Base-by-base conservation (phyloP, 2,329 filamentous ascomycete species). In the Botryotinia calthae region DNA sequence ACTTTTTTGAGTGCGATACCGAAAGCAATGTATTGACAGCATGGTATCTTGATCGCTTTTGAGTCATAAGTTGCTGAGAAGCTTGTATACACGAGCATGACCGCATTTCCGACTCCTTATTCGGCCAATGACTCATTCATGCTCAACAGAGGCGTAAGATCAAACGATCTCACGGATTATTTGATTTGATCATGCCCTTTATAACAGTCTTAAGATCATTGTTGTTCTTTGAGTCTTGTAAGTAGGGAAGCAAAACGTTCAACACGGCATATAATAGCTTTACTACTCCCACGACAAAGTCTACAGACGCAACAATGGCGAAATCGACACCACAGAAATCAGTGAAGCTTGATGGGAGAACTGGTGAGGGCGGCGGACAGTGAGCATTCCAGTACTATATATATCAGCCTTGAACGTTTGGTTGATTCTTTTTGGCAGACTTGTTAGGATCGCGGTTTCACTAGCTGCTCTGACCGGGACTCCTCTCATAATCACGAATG, bases 341-440 rank as follows among this genome's bases (percentile, higher is more conserved):
- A 12, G 83, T 89, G 37, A 81, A 84, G 70, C 79, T 90, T 2
- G 87, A 90, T 76, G 89, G 88, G 25, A 81, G 84, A 20, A 87
- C 84, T 0, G 88, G 88, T 1, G 88, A 90, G 78, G 89, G 89
- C 7, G 89, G 88, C 6, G 89, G 89, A 3, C 89, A 91, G 61
- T 71, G 51, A 44, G 59, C 46, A 20, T 28, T 40, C 3, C 31
- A 20, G 3, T n/a, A 20, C 4, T 2, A 20, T 28, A 25, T 2
- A 20, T 28, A 25, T 44, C n/a, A 25, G 22, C 40, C 37, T 61
- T 48, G 12, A 44, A 25, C 14, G 28, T 1, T 56, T 48, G 7
- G 37, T 14, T 67, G 34, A 37, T 51, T 51, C 64, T 25, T 7
- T 28, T 37, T 61, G 25, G 37, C 44, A 62, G 67, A 76, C 80